These are phyloP conservation scores for Dothistroma pini DNA, from an alignment of 2,329 filamentous ascomycete genomes.

Conservation along the genomic window DNA sequence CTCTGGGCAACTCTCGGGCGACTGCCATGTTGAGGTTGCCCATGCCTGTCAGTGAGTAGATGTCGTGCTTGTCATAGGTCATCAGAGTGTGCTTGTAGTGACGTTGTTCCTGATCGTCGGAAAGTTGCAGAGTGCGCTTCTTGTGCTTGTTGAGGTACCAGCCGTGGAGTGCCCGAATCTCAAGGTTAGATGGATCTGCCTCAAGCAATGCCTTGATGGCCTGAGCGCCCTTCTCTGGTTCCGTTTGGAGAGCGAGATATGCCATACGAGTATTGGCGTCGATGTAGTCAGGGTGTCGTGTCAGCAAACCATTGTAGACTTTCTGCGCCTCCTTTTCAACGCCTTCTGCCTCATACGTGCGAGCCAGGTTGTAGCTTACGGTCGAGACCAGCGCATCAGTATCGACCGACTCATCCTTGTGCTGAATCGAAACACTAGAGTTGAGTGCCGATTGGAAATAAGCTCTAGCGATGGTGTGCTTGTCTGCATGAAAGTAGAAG, in stretches of 20 bases:
- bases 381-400: conserved; percentile 90
- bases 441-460: conserved; percentile 90
- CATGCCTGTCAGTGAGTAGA: conserved; percentile 96
- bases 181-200: conserved; percentile 76
- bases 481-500: conserved; percentile 87
- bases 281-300: conserved; percentile 82
- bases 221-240: conserved; percentile 79
- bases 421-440: conserved; percentile 77
- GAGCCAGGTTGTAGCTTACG: conserved; percentile 92
- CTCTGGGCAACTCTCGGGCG: conserved; percentile 90
- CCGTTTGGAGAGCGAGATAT: conserved; percentile 80
- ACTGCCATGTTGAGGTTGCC: conserved; percentile 87
- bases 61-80: conserved; percentile 92
- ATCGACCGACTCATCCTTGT: conserved; percentile 59
- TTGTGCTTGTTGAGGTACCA: conserved; percentile 93
- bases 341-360: conserved; percentile 84
- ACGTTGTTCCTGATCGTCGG: conserved; percentile 85
- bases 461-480: conserved; percentile 72
- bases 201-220: conserved; percentile 82
- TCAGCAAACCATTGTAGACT: conserved; percentile 81
- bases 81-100: conserved; percentile 97
- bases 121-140: conserved; percentile 74
- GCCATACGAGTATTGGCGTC: conserved; percentile 85
- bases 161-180: conserved; percentile 87
- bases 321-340: conserved; percentile 78